These are phyloP conservation scores for Boletus speciosus DNA, from an alignment of 768 basidiomycete species.

Conservation along the genomic window DNA sequence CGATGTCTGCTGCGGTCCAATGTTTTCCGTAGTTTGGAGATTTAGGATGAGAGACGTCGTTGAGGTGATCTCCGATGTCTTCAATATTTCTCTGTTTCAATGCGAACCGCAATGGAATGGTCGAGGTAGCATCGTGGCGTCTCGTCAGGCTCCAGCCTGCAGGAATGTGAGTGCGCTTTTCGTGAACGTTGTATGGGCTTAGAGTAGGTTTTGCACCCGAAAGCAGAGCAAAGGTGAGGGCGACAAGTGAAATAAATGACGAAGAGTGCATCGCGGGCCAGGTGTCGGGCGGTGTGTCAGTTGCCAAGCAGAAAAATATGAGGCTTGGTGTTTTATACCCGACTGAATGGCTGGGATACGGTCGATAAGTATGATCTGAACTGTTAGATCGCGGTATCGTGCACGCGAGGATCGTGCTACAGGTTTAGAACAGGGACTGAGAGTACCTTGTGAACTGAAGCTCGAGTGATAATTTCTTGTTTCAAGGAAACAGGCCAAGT, in stretches of 20 bases:
- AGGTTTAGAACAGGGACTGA: background rate
- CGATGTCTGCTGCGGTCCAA: constrained; percentile 24
- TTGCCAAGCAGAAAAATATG: too few species aligned
- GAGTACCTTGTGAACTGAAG: background rate
- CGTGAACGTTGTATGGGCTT: constrained; percentile 34
- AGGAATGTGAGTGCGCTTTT: constrained; percentile 37
- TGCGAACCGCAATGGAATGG: constrained; percentile 31
- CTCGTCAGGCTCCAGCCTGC: constrained; percentile 36
- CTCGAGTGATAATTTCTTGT: background rate
- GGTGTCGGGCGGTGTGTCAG: background rate
- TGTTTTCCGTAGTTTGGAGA: constrained; percentile 30
- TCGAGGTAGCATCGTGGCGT: constrained; percentile 32
- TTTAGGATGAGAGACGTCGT: constrained; percentile 35
- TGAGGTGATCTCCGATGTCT: constrained; percentile 22
- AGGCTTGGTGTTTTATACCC: background rate
- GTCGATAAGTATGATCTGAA: background rate
- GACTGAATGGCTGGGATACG: background rate
- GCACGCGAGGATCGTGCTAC: background rate
- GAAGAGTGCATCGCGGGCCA: constrained; percentile 11
- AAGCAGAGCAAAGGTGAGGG: constrained; percentile 11
- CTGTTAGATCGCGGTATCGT: background rate
- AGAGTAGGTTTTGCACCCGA: constrained; percentile 13
- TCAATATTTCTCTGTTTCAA: constrained; percentile 29
- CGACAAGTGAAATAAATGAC: constrained; percentile 3
- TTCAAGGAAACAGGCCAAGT: background rate